Percentiles rank a stretch among this genome's conserved stretches.
Evolutionary conservation across 768 basidiomycete species (phyloP).

Genomic region (Tricholoma furcatifolium): DNA sequence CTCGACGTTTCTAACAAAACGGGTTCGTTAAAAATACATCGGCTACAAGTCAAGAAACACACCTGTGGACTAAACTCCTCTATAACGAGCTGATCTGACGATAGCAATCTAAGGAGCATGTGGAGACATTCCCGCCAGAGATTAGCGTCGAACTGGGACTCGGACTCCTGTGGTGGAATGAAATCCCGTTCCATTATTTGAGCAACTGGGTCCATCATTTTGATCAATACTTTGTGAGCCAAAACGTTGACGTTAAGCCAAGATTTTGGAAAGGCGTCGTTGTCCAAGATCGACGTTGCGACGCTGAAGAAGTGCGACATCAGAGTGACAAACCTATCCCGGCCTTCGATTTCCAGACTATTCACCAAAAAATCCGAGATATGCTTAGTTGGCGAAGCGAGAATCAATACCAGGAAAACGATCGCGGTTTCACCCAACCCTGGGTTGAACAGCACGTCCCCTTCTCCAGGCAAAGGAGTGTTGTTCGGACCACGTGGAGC

Average conservation of each 20-base stretch:
- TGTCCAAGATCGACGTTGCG: conserved; percentile 75
- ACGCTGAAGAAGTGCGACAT: conserved; percentile 82
- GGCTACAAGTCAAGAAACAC: conserved; percentile 12
- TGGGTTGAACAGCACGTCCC: conserved; percentile 61
- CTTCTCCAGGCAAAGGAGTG: conserved; percentile 40
- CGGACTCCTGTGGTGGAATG: conserved; percentile 65
- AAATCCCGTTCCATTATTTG: conserved; percentile 78
- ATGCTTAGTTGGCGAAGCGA: conserved; percentile 76
- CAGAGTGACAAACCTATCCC: conserved; percentile 68
- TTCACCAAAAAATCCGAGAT: conserved; percentile 78
- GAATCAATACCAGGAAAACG: conserved; percentile 78
- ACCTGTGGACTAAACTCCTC: conserved; percentile 96
- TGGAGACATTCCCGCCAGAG: conserved; percentile 83
- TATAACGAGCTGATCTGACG: conserved; percentile 89
- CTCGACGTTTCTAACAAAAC: conserved; percentile 75
- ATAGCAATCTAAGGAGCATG: conserved; percentile 81
- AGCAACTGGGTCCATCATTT: conserved; percentile 82
- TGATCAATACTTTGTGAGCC: conserved; percentile 84
- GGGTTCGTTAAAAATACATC: conserved; percentile 1
- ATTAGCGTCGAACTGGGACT: conserved; percentile 65
- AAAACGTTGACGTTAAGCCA: conserved; percentile 93
- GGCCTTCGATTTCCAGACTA: conserved; percentile 85
- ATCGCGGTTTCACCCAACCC: conserved; percentile 84
- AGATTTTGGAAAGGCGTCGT: conserved; percentile 83
- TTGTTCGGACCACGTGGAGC: conserved; percentile 41